Evolutionary conservation across 495 filamentous ascomycete genomes (phyloP).

Genomic region (Aspergillus kassunensis): DNA sequence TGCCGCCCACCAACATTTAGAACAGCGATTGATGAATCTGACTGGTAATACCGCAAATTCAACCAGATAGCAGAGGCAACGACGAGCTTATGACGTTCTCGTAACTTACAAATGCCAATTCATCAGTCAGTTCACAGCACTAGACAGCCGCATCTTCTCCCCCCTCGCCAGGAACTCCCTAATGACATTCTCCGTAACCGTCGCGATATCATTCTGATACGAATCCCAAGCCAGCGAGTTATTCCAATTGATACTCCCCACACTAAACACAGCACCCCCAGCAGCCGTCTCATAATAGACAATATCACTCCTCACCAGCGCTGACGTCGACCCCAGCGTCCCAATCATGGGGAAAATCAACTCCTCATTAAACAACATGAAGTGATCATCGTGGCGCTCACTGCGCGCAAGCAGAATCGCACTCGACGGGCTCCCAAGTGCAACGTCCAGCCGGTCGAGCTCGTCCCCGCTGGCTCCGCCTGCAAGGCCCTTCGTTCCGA

Average conservation of each 20-base stretch:
- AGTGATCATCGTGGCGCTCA: conserved; percentile 24
- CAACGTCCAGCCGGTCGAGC: conserved; percentile 27
- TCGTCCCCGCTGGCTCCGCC: conserved; percentile 20
- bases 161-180: conserved; percentile 2
- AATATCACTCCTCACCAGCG: background rate
- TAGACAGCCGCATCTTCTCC: no score
- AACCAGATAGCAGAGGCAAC: no score
- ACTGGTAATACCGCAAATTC: no score
- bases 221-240: conserved; percentile 1
- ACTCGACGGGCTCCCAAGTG: conserved; percentile 21
- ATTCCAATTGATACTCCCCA: conserved; percentile 11
- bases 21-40: no score
- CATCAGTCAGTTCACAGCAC: no score
- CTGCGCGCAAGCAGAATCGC: conserved; percentile 26
- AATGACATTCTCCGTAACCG: conserved; percentile 2
- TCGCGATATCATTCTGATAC: background rate
- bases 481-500: background rate
- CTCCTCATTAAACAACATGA: conserved; percentile 30
- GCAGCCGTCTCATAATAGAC: background rate
- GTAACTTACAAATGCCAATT: no score
- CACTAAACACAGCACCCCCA: conserved; percentile 2
- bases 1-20: no score
- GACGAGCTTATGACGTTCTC: no score
- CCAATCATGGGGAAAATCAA: conserved; percentile 26
- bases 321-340: conserved; percentile 8